Evolutionary conservation across 192 early-diverging fungal species (phyloP).

Genomic region (Backusella westeae): DNA sequence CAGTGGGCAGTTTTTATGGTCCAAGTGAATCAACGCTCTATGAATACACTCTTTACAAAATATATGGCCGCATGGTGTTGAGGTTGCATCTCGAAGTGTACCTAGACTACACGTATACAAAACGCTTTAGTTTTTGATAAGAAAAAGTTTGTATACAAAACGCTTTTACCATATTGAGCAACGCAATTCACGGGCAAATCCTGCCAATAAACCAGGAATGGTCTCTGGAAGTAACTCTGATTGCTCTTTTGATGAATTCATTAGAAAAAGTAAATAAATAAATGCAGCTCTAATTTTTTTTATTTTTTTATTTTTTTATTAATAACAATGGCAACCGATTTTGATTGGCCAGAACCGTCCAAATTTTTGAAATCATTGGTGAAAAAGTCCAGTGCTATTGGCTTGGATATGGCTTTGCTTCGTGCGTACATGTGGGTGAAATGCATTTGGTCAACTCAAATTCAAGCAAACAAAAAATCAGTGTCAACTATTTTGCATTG

Average conservation of each 20-base stretch:
- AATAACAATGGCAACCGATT: too few species aligned
- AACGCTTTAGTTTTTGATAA: too few species aligned
- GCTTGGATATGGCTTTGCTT: too few species aligned
- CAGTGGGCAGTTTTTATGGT: neutral
- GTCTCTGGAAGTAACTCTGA: neutral
- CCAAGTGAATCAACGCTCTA: neutral
- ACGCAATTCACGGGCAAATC: neutral
- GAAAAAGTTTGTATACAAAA: neutral
- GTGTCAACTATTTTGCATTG: too few species aligned
- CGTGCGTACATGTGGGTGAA: too few species aligned
- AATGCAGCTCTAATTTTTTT: neutral
- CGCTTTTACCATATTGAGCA: neutral
- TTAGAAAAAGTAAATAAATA: neutral
- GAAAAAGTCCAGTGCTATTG: too few species aligned
- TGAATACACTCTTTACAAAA: constrained; percentile 2
- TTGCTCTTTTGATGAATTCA: neutral
- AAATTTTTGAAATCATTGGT: too few species aligned
- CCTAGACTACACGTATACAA: neutral
- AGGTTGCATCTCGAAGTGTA: neutral
- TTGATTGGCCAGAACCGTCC: too few species aligned
- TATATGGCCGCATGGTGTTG: neutral
- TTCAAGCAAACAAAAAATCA: too few species aligned
- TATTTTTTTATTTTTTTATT: too few species aligned
- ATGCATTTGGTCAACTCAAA: too few species aligned
- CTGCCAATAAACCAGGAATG: neutral